Evolutionary conservation across 305 asterid species (phyloP), one percentile per base, ranked within the genome.

Genomic region (Fraxinus ornus): DNA sequence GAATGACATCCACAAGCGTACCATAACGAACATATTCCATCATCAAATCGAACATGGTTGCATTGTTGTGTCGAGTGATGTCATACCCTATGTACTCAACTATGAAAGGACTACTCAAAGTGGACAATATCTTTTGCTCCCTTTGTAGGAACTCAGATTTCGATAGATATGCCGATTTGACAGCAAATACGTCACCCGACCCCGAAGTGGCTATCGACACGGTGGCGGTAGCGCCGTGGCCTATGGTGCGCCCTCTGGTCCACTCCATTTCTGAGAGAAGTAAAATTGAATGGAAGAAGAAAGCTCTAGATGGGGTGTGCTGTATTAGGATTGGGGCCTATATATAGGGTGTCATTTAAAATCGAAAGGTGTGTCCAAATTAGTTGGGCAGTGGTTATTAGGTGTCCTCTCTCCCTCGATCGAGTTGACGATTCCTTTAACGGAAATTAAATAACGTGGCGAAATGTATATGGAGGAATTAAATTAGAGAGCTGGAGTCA

Each of bases 231-330:
- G 94, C 86, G 22, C 98, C 98, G 22, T 82, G 90, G 85, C 96
- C 97, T 36, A 93, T 87, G n/a, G 37, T 80, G 77, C 79, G 90
- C 78, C 98, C 96, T 86, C 97, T 89, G 6, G 82, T 91, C 97
- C 97, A 93, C 13, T 86, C 86, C 98, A 90, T 93, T 79, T 75
- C 55, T 70, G 37, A 7, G 77, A 41, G 75, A 62, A 28, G 64
- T 21, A 17, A 83, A 81, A 66, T 49, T 33, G 13, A 8, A 17
- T 22, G 77, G 30, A 70, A 84, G 83, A 85, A 55, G 82, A 84
- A 77, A 75, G 9, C 35, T n/a, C 68, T 0, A 57, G 4, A 36
- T 68, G 75, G 30, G 37, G 24, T 77, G 49, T 47, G 44, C 82
- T 49, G 49, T 79, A 66, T 66, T 85, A 84, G 39, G 87, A 83